Evolutionary conservation across 331 rosid species (phyloP), one percentile per base, ranked within the genome.

Genomic region (Pyrus hybrid): DNA sequence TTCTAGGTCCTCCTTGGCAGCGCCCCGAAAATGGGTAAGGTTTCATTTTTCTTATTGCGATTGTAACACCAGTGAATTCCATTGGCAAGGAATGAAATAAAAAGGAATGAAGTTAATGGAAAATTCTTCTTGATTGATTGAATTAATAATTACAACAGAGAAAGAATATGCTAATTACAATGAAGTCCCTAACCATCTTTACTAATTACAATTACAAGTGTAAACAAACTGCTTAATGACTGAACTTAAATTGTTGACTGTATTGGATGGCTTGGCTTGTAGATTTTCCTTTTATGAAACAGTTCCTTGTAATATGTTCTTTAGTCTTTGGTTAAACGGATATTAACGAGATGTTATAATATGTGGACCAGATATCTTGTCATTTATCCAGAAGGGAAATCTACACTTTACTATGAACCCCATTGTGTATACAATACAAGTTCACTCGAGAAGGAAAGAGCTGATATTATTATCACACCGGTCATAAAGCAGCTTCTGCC

Each of bases 1-100:
- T 91, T 78, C 93, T 93, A 65, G 97, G 98, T 85, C 97, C 97
- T 82, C 97, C 97, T 49, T 91, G 98, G 98, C 98, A 91, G 86
- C 89, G 93, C 69, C 96, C 98, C 28, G 96, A 93, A 77, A 93
- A 93, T 35, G 97, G 98, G 98, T 93, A 87, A 76, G 73, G 57
- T 53, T 51, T 17, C 3, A 17, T 17, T 8, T 32, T n/a, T 35
- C 21, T 2, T 10, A 35, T 23, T 35, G 9, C 29, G 20, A 30
- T 21, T 14, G 20, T 51, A 12, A 29, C n/a, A 21, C 47, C 18
- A 13, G 51, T 29, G 43, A 65, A 57, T 17, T 74, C 57, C 49
- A 18, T 30, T 16, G 12, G 13, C 30, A 21, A 45, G 22, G 57
- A 23, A 14, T 67, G 51, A n/a, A 20, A 16, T 35, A 35, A 35